Conservation (phyloP, 1,284 basidiomycete genomes). For the Grifola frondosa region DNA sequence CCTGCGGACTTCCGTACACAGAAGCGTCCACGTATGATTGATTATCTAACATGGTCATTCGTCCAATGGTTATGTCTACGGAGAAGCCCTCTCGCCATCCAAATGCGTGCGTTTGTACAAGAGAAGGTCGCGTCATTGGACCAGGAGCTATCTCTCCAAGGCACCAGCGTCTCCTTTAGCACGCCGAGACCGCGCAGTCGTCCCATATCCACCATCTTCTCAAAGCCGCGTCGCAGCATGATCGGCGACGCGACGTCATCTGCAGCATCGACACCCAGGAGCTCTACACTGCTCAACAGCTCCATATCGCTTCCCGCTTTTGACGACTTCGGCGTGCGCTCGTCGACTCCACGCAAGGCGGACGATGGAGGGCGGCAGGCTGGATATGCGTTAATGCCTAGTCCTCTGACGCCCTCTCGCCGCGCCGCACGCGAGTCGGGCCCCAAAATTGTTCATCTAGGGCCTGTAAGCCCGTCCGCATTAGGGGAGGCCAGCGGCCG, state of each 20-base stretch:
- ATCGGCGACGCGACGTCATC: constrained; percentile 29
- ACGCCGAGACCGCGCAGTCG: constrained; percentile 32
- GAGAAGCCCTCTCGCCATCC: constrained; percentile 62
- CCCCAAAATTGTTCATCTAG: constrained; percentile 62
- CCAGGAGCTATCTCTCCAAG: constrained; percentile 39
- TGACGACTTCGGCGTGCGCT: constrained; percentile 23
- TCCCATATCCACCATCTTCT: constrained; percentile 46
- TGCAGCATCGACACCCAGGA: constrained; percentile 47
- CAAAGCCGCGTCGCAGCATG: constrained; percentile 45
- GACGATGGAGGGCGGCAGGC: constrained; percentile 34
- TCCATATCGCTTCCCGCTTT: constrained; percentile 28
- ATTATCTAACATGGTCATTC: constrained; percentile 75
- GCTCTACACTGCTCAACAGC: constrained; percentile 43
- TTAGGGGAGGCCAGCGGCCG: constrained; percentile 18
- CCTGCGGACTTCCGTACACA: constrained; percentile 21
- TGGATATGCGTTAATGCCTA: constrained; percentile 42
- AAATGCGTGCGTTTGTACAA: constrained; percentile 62
- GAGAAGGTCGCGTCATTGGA: constrained; percentile 57
- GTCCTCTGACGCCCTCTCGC: constrained; percentile 35
- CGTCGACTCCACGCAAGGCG: constrained; percentile 27
- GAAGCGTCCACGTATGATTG: constrained; percentile 55
- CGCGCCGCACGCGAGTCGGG: constrained; percentile 33
- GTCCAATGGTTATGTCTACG: constrained; percentile 67
- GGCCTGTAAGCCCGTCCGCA: constrained; percentile 45
- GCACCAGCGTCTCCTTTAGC: constrained; percentile 22